Base-by-base conservation (phyloP, 805 yeast genomes). In the Candida broadrunensis region DNA sequence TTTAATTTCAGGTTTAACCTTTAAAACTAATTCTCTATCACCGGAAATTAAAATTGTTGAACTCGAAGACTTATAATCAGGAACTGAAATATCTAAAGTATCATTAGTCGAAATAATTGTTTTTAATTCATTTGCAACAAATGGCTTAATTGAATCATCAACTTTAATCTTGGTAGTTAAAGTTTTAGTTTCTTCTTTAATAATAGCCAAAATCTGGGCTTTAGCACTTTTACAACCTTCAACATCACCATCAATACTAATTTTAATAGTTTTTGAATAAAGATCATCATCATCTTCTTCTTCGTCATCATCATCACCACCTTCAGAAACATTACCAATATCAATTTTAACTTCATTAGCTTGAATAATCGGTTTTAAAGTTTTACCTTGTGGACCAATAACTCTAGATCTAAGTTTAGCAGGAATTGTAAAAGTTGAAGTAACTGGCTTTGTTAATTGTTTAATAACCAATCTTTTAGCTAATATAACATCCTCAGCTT, bases 301-400 rank as follows among this genome's bases (percentile, higher is more conserved):
- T 17, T 36, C 42, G 16, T 33, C 37, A 20, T 63, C 61, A 21
- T 57, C 57, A 26, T 49, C 55, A 17, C 54, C 55, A 19, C 45
- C 32, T n/a, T 50, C 50, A 27, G 56, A 59, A 33, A 51, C 59
- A 35, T 55, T 52, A 44, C 81, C 84, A 53, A 90, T 81, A 52
- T 86, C 86, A 50, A 90, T 79, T 50, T 74, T 85, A 39, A 81
- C 81, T 37, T 79, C 83, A 36, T 86, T 76, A 27, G 75, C 70
- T 39, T 76, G 84, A 36, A 85, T 73, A 48, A 90, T 86, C 43
- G 93, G 90, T 60, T 81, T 86, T 63, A 90, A 78, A 45, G 74
- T 83, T 52, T 75, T 77, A 59, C 98, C 98, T 59, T 83, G 86
- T 33, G 90, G 75, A 44, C 98, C 98, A 64, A 90, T 90, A 43